Percentiles rank a stretch among this genome's conserved stretches.
Conservation (phyloP, 108 stramenopile genomes). For the Stephanodiscus triporus region DNA sequence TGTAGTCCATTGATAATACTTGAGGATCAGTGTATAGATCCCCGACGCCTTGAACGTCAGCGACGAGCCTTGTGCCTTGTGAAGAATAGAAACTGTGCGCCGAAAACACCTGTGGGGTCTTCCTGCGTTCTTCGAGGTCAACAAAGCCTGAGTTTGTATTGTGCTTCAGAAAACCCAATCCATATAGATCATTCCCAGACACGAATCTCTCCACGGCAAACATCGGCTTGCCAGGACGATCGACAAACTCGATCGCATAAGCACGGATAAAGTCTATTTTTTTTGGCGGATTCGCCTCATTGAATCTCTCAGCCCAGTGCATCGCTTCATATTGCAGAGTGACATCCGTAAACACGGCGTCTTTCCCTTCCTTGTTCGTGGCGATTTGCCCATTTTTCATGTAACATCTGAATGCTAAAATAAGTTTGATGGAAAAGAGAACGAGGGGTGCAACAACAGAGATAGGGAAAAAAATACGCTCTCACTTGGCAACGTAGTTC, state of each 20-base stretch:
- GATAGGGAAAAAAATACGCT: constrained; percentile 16
- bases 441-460: not conserved
- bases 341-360: constrained; percentile 73
- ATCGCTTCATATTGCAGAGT: constrained; percentile 79
- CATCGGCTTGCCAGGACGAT: constrained; percentile 65
- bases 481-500: constrained; percentile 82
- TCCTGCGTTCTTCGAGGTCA: constrained; percentile 63
- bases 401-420: constrained; percentile 7
- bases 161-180: constrained; percentile 81
- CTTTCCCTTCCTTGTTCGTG: constrained; percentile 60
- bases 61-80: constrained; percentile 78
- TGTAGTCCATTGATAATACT: constrained; percentile 68
- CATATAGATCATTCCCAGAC: constrained; percentile 68
- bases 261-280: constrained; percentile 78
- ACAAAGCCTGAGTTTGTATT: constrained; percentile 87
- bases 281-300: constrained; percentile 63
- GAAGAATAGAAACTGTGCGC: constrained; percentile 81
- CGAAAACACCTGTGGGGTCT: constrained; percentile 86
- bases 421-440: not conserved
- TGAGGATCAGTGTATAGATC: constrained; percentile 93
- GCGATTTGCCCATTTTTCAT: constrained; percentile 53
- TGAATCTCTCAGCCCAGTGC: constrained; percentile 76
- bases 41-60: constrained; percentile 88
- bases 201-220: constrained; percentile 87
- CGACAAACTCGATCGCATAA: constrained; percentile 80